phyloP scores from a whole-genome alignment of 805 yeast species.

The Candida railenensis region DNA sequence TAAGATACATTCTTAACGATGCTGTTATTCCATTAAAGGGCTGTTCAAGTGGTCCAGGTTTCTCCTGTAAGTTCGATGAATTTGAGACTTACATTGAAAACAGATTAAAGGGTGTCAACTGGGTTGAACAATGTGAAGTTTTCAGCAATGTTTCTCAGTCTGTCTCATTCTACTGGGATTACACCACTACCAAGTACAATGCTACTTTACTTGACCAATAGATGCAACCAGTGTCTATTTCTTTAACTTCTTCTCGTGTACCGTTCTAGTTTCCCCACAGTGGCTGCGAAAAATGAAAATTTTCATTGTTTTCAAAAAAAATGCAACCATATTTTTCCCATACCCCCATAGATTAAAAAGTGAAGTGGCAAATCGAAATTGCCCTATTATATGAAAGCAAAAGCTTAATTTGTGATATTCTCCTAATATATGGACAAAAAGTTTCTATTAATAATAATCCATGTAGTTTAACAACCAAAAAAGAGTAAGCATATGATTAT shows the following conservation, averaged over 20 bases:
- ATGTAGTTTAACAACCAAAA: not conserved
- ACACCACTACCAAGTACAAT: conserved; percentile 15
- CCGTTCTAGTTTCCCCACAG: too few relatives aligned
- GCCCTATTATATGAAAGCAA: too few relatives aligned
- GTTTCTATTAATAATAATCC: too few relatives aligned
- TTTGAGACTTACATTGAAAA: conserved; percentile 27
- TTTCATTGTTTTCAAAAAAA: too few relatives aligned
- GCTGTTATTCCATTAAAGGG: conserved; percentile 36
- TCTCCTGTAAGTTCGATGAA: conserved; percentile 38
- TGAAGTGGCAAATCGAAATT: too few relatives aligned
- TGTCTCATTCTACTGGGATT: conserved; percentile 25
- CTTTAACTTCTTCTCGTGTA: not conserved
- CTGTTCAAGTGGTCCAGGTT: conserved; percentile 42
- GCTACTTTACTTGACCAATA: conserved; percentile 8
- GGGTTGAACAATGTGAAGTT: conserved; percentile 13
- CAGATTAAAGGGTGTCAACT: conserved; percentile 11
- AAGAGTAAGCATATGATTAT: not conserved
- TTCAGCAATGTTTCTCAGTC: conserved; percentile 11
- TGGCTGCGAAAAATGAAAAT: too few relatives aligned
- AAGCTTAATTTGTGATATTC: too few relatives aligned
- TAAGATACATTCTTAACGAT: conserved; percentile 39
- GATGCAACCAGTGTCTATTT: not conserved
- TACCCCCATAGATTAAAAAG: too few relatives aligned
- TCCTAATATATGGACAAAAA: too few relatives aligned
- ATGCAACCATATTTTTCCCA: too few relatives aligned